Percentiles rank a stretch among this genome's conserved stretches.
Evolutionary conservation across 257 asterid species (phyloP).

Genomic region (Fraxinus americana): DNA sequence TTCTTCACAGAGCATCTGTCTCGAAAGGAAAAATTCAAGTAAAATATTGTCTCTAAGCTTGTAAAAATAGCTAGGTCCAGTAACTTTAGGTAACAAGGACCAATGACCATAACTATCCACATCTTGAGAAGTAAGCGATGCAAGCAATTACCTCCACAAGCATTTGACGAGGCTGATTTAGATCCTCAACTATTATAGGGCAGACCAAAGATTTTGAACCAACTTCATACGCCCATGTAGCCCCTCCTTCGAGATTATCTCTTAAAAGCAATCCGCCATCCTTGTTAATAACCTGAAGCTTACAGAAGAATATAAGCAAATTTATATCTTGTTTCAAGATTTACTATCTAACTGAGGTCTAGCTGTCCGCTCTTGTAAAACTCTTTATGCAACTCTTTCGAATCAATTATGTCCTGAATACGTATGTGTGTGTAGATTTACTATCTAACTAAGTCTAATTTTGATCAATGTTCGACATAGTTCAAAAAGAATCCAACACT

Average conservation of each 20-base stretch:
- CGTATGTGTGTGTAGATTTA: too few species aligned
- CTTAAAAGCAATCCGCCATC: slow-evolving; percentile 55
- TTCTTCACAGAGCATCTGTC: slow-evolving; percentile 83
- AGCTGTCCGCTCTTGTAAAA: background rate
- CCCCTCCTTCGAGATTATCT: slow-evolving; percentile 73
- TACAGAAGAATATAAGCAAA: slow-evolving; percentile 10
- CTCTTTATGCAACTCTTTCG: background rate
- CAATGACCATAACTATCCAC: background rate
- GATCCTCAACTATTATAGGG: slow-evolving; percentile 83
- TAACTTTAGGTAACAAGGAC: background rate
- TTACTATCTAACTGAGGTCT: background rate
- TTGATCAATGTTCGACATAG: background rate
- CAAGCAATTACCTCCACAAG: slow-evolving; percentile 63
- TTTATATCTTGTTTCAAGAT: background rate
- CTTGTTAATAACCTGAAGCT: slow-evolving; percentile 52
- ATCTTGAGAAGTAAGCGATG: slow-evolving; percentile 7
- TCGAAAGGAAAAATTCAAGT: slow-evolving; percentile 1
- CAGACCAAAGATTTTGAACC: slow-evolving; percentile 75
- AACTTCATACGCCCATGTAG: slow-evolving; percentile 87
- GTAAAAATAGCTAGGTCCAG: background rate
- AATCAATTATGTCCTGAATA: too few species aligned
- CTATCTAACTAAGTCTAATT: background rate
- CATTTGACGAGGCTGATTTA: slow-evolving; percentile 76
- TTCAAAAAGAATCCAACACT: background rate
- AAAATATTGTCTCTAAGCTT: slow-evolving; percentile 7